phyloP scores from a whole-genome alignment of 176 grass and related monocot genomes.

The Oryza punctata region DNA sequence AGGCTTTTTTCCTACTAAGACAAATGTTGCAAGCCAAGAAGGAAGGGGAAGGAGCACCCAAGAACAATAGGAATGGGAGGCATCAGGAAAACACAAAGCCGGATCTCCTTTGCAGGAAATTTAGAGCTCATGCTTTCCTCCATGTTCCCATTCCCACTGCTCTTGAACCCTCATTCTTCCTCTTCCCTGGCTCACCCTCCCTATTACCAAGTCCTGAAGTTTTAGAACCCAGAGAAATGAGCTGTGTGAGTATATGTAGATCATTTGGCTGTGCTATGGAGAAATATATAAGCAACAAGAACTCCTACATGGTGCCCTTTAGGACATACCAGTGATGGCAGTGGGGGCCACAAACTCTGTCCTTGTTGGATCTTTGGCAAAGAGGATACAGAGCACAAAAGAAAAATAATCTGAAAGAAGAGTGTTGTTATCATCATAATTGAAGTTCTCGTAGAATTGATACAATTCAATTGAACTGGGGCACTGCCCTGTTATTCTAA shows the following conservation, averaged over 20 bases:
- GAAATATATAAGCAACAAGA: not conserved
- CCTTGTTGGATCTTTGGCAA: constrained; percentile 13
- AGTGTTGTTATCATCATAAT: not conserved
- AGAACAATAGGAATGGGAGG: constrained; percentile 47
- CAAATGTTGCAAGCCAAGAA: not conserved
- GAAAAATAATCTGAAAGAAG: not conserved
- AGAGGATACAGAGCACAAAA: not conserved
- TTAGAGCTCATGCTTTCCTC: not conserved
- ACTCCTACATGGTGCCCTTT: not conserved
- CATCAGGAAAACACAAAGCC: constrained; percentile 30
- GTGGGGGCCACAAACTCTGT: not conserved
- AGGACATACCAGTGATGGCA: not conserved
- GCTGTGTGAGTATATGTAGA: constrained; percentile 1
- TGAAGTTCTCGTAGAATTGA: not conserved
- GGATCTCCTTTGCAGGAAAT: not conserved
- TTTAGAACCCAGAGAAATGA: not conserved
- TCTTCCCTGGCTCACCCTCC: constrained; percentile 35
- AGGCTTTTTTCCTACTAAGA: not conserved
- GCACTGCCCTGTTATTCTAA: not conserved
- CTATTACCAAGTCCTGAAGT: not conserved
- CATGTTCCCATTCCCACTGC: constrained; percentile 30
- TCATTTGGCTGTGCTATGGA: not conserved
- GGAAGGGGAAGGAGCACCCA: constrained; percentile 32
- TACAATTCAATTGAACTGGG: not conserved
- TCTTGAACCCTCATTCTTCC: constrained; percentile 38